Evolutionary conservation across 2,329 filamentous ascomycete genomes (phyloP), one percentile per base, ranked within the genome.

Genomic region (Conoideocrella luteorostrata): DNA sequence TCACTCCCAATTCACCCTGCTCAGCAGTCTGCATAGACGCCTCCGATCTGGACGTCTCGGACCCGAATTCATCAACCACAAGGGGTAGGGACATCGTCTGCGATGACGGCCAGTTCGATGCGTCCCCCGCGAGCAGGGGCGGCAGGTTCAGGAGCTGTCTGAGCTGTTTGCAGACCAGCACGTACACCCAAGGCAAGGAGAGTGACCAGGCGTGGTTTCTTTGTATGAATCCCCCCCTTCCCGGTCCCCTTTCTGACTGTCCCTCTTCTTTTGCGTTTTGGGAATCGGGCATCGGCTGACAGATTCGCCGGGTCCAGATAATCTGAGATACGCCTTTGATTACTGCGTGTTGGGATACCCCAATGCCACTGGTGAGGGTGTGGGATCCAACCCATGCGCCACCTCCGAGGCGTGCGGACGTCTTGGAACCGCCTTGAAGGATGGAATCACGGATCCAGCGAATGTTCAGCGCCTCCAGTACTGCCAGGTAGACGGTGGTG

Each of bases 201-300:
- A 77, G 59, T 43, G 75, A 79, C 49, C 72, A 75, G 47, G 63
- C 65, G 38, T 78, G 74, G 75, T 78, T 78, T 48, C 51, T 78
- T 34, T 77, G 75, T 78, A 66, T 61, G 74, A 61, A n/a, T 17
- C 5, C 21, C 35, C 15, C 17, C 10, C 7, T 23, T 17, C 11
- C 12, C 13, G 13, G 26, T 13, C 26, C 26, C 7, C 13, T 13
- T 28, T 28, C n/a, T n/a, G n/a, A n/a, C n/a, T n/a, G n/a, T n/a
- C n/a, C n/a, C 26, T 28, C 26, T 7, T 28, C 26, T 28, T 28
- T 28, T 28, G 26, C 26, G n/a, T n/a, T n/a, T n/a, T n/a, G n/a
- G n/a, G n/a, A n/a, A n/a, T n/a, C n/a, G n/a, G n/a, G n/a, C n/a
- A n/a, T n/a, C n/a, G n/a, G n/a, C n/a, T n/a, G n/a, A n/a, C n/a